phyloP scores from a whole-genome alignment of 345 rosid genomes.

The Brassica juncea region DNA sequence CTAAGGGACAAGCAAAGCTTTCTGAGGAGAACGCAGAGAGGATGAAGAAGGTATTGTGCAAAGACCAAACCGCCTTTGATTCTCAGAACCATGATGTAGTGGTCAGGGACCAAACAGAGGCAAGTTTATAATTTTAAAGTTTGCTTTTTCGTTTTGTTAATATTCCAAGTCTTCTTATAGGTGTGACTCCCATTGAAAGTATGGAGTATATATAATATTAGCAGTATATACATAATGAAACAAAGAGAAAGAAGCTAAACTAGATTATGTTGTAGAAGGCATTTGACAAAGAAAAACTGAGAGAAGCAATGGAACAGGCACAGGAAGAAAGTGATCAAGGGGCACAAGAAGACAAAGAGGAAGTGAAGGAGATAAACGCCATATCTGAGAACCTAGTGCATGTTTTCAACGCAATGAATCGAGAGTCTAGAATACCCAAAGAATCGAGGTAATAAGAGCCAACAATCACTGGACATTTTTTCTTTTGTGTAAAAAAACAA shows the following conservation, averaged over 20 bases:
- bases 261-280: background rate
- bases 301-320: too few species aligned
- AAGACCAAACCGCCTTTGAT: constrained; percentile 18
- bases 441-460: constrained; percentile 30
- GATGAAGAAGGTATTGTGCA: too few species aligned
- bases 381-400: background rate
- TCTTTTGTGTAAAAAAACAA: too few species aligned
- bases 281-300: background rate
- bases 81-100: background rate
- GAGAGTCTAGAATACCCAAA: background rate
- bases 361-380: constrained; percentile 15
- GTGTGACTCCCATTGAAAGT: too few species aligned
- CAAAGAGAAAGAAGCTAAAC: constrained; percentile 7
- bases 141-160: too few species aligned
- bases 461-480: background rate
- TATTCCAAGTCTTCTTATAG: too few species aligned
- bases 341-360: constrained; percentile 13
- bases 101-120: constrained; percentile 26
- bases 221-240: background rate
- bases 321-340: background rate
- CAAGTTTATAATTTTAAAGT: too few species aligned
- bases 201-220: background rate
- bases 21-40: constrained; percentile 7
- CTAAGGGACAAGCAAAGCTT: constrained; percentile 5
- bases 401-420: constrained; percentile 17